These are phyloP conservation scores for Colletotrichum navitas DNA, from an alignment of 2,329 filamentous ascomycete genomes.

Conservation along the genomic window DNA sequence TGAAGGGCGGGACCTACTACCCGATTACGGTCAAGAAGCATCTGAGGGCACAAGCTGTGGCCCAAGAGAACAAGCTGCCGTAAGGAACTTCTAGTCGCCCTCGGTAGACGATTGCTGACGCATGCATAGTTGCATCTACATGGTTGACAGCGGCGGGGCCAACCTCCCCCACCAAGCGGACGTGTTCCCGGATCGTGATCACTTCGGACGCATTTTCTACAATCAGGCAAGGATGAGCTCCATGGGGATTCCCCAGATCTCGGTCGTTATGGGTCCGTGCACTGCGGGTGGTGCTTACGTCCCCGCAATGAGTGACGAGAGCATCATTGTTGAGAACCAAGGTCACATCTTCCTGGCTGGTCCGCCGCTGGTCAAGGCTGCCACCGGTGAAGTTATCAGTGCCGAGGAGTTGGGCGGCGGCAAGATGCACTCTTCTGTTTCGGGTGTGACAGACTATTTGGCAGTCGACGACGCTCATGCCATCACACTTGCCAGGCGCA, in stretches of 20 bases:
- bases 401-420: conserved; percentile 94
- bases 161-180: conserved; percentile 96
- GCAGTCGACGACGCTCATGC: conserved; percentile 96
- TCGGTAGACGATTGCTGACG: not conserved
- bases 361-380: conserved; percentile 93
- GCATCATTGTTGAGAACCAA: conserved; percentile 94
- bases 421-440: conserved; percentile 88
- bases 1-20: conserved; percentile 97
- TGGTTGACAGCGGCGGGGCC: conserved; percentile 95
- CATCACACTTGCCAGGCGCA: conserved; percentile 84
- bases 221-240: conserved; percentile 96
- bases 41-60: conserved; percentile 89
- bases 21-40: conserved; percentile 99
- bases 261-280: conserved; percentile 97
- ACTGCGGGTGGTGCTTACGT: conserved; percentile 97
- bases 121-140: conserved; percentile 81
- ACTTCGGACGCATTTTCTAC: conserved; percentile 98
- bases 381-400: conserved; percentile 91
- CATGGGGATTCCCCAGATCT: conserved; percentile 89
- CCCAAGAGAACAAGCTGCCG: conserved; percentile 84
- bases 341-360: conserved; percentile 98
- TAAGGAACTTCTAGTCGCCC: conserved; percentile 52
- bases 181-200: conserved; percentile 94
- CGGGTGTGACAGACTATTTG: conserved; percentile 94
- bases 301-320: conserved; percentile 97